Evolutionary conservation across 2,329 filamentous ascomycete species (phyloP).

Genomic region (Pestalotiopsis sp.): DNA sequence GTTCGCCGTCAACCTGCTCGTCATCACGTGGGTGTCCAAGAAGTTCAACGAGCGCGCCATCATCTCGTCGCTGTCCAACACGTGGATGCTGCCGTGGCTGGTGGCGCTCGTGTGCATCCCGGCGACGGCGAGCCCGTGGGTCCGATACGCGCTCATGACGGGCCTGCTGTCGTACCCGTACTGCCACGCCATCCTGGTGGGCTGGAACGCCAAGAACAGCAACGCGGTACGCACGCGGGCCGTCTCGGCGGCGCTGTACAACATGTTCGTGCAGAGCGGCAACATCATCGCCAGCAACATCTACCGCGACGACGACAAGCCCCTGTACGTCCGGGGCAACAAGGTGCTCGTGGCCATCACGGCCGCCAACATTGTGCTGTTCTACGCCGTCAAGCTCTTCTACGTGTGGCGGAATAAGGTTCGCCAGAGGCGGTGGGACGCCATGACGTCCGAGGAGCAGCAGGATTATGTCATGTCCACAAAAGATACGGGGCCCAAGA

Average conservation of each 20-base stretch:
- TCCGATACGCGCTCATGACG: slow-evolving; percentile 40
- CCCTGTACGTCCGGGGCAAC: slow-evolving; percentile 53
- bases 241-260: slow-evolving; percentile 51
- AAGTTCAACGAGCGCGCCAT: slow-evolving; percentile 46
- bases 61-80: slow-evolving; percentile 46
- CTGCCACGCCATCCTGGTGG: slow-evolving; percentile 50
- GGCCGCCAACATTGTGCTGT: slow-evolving; percentile 48
- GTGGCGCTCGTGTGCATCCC: slow-evolving; percentile 44
- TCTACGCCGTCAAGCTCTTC: slow-evolving; percentile 46
- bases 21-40: slow-evolving; percentile 24
- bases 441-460: slow-evolving; percentile 46
- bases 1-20: slow-evolving; percentile 43
- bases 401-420: slow-evolving; percentile 50
- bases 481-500: slow-evolving; percentile 55
- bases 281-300: slow-evolving; percentile 50
- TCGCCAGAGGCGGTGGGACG: slow-evolving; percentile 45
- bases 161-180: slow-evolving; percentile 50
- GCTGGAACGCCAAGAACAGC: slow-evolving; percentile 49
- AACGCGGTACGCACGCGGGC: slow-evolving; percentile 51
- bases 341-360: slow-evolving; percentile 50
- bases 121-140: slow-evolving; percentile 40
- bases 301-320: slow-evolving; percentile 57
- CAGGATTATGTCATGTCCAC: slow-evolving; percentile 50
- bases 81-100: slow-evolving; percentile 54
- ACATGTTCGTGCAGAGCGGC: slow-evolving; percentile 48